Percentiles rank a stretch among this genome's conserved stretches.
Evolutionary conservation across 805 yeast genomes (phyloP).

Genomic region (Priceomyces fermenticarens): DNA sequence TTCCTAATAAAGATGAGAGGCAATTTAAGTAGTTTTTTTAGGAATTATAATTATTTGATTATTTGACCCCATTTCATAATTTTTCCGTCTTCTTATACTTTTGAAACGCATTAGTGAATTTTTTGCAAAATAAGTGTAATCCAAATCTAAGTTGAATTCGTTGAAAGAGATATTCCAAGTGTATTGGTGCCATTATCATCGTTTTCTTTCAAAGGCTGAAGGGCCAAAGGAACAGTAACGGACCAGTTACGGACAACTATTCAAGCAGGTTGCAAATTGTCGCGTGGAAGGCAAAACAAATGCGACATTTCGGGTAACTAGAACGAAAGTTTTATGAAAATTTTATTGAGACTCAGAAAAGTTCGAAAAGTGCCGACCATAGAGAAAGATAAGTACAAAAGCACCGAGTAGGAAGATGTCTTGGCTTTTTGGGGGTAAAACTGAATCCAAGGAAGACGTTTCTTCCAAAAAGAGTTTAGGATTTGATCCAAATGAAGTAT

Average conservation of each 20-base stretch:
- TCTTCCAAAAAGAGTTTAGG: slow-evolving; percentile 41
- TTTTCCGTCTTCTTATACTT: no score
- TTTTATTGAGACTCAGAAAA: not conserved
- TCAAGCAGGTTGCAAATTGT: slow-evolving; percentile 3
- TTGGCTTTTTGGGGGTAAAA: slow-evolving; percentile 49
- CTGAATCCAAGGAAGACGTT: slow-evolving; percentile 17
- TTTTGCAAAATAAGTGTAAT: no score
- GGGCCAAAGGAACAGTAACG: no score
- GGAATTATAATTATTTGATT: no score
- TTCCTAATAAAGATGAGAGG: no score
- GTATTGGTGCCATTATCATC: no score
- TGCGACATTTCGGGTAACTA: slow-evolving; percentile 4
- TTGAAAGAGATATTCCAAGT: no score
- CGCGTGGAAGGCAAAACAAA: not conserved
- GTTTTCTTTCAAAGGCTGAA: no score
- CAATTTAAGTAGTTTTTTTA: no score
- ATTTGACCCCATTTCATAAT: no score
- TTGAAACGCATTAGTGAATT: no score
- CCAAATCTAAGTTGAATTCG: no score
- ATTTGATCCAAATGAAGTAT: slow-evolving; percentile 62
- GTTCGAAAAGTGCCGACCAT: not conserved
- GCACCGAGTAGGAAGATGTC: slow-evolving; percentile 28
- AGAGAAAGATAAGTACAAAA: slow-evolving; percentile 1
- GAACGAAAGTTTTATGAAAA: not conserved
- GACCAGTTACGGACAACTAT: not conserved